Evolutionary conservation across 148 eudicot genomes (phyloP), one percentile per base, ranked within the genome.

Genomic region (Heliamphora exappendiculata): DNA sequence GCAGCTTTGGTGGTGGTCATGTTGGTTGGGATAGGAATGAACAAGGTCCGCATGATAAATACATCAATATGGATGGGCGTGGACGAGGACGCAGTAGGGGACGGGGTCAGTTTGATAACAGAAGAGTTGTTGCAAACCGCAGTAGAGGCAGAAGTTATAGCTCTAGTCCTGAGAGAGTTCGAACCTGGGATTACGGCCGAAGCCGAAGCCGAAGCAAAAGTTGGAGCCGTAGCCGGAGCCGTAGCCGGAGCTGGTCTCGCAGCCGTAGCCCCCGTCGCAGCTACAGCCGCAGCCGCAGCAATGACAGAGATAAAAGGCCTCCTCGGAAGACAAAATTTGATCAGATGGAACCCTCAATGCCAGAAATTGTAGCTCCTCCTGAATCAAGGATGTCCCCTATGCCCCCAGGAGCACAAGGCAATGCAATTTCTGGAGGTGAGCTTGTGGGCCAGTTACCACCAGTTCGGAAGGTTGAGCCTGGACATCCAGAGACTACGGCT

Each of bases 91-190:
- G 93, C 60, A 91, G 96, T 20, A 70, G 80, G 69, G 76, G 75
- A 19, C 75, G 89, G 12, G 93, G 90, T 14, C 83, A 88, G 64
- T 92, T 90, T 82, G 97, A 87, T 74, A 80, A 82, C 71, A 80
- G 93, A 78, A 86, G 95, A 84, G 93, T 89, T 41, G 64, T 70
- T 24, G 42, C 85, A 4, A 81, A 83, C 49, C 84, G 94, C 72
- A 86, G 90, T 41, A 80, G 96, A 76, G 96, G 91, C 53, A 88
- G 96, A 75, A 90, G 93, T 78, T 80, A 68, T 72, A 94, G 98
- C 75, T 62, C 84, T 31, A 93, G 96, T 80, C 98, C 98, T 29
- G 94, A 93, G 31, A 91, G 88, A 80, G 96, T 89, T 50, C 82
- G 92, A 45, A 93, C 94, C 0, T 89, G 97, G 98, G 91, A 86